Evolutionary conservation across 768 basidiomycete genomes (phyloP).

Genomic region (Tricholoma terreum): DNA sequence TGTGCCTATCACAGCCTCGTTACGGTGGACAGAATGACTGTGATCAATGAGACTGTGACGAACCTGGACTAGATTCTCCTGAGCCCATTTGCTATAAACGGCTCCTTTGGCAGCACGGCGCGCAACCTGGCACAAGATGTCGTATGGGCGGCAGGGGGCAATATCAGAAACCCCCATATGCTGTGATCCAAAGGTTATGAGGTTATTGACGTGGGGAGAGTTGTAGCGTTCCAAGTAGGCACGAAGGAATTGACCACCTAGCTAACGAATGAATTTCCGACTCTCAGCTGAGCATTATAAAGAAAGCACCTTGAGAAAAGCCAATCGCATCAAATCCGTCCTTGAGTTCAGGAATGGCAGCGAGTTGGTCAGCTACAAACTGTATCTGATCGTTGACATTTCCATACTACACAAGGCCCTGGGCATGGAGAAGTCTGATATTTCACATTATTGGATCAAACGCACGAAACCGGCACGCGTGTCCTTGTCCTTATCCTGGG

Average conservation of each 20-base stretch:
- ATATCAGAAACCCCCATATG: conserved; percentile 85
- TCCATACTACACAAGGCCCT: conserved; percentile 58
- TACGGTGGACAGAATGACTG: neutral
- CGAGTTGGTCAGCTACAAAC: conserved; percentile 61
- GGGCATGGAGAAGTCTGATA: neutral
- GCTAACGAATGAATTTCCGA: neutral
- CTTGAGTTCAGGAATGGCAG: conserved; percentile 58
- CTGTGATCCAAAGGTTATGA: conserved; percentile 85
- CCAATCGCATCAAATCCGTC: conserved; percentile 84
- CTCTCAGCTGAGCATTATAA: conserved; percentile 1
- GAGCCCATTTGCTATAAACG: conserved; percentile 75
- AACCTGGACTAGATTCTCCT: conserved; percentile 73
- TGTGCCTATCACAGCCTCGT: conserved; percentile 55
- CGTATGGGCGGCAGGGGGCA: conserved; percentile 59
- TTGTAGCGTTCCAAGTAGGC: conserved; percentile 80
- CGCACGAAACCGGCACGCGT: conserved; percentile 70
- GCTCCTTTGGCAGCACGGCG: conserved; percentile 57
- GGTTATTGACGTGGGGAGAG: conserved; percentile 68
- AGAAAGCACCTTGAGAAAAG: conserved; percentile 71
- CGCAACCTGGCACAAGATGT: conserved; percentile 68
- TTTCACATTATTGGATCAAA: conserved; percentile 12
- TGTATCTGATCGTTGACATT: conserved; percentile 70
- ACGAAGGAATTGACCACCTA: conserved; percentile 84
- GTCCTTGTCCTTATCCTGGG: conserved; percentile 59
- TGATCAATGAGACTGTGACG: neutral